phyloP scores from a whole-genome alignment of 164 flowering plant species.

The Akebia trifoliata region DNA sequence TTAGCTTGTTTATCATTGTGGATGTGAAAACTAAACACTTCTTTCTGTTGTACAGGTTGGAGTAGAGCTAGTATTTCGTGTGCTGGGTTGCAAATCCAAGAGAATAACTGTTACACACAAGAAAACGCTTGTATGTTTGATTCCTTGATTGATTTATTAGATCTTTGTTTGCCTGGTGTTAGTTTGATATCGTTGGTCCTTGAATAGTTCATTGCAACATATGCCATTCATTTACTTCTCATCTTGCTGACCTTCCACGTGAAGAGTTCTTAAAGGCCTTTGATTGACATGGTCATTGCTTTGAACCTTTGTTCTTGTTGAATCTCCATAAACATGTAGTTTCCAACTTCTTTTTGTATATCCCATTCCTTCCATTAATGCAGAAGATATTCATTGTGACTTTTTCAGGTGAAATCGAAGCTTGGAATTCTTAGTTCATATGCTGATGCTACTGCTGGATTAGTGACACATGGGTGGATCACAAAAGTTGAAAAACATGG shows the following conservation, averaged over 20 bases:
- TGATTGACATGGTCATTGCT: too few relatives aligned
- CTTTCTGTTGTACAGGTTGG: slow-evolving; percentile 58
- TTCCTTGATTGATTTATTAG: not conserved
- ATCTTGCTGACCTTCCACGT: not conserved
- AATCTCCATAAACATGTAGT: too few relatives aligned
- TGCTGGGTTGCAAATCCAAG: slow-evolving; percentile 94
- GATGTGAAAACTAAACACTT: not conserved
- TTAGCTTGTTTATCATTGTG: not conserved
- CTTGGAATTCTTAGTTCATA: slow-evolving; percentile 73
- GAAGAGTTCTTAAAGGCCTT: not conserved
- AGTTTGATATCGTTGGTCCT: not conserved
- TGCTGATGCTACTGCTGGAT: slow-evolving; percentile 75
- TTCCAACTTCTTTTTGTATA: too few relatives aligned
- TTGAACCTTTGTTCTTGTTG: not conserved
- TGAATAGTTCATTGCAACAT: too few relatives aligned
- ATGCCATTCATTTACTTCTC: not conserved
- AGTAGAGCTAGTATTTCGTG: slow-evolving; percentile 75
- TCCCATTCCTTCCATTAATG: too few relatives aligned
- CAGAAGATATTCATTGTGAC: not conserved
- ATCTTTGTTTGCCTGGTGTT: not conserved
- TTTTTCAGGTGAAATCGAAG: slow-evolving; percentile 77
- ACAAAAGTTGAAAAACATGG: slow-evolving; percentile 85
- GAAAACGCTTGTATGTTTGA: slow-evolving; percentile 74
- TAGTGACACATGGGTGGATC: slow-evolving; percentile 97
- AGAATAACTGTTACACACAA: slow-evolving; percentile 92